These are phyloP conservation scores for Starmerella apicola DNA, from an alignment of 805 yeast species.

Conservation along the genomic window DNA sequence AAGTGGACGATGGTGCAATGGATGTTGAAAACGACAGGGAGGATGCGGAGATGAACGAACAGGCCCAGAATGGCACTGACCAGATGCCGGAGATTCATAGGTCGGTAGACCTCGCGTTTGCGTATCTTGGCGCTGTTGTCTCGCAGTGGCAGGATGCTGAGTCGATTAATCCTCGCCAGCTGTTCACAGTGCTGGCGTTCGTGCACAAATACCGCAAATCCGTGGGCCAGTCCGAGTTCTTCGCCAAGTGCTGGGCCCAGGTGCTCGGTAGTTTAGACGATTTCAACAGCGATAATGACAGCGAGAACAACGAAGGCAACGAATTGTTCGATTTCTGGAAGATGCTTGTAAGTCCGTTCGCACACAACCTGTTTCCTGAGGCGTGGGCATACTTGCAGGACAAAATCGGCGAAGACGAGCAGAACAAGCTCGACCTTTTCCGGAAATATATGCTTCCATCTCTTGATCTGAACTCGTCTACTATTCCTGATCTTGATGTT, in stretches of 20 bases:
- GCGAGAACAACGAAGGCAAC: background rate
- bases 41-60: background rate
- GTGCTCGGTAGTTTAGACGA: no score
- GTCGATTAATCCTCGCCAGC: background rate
- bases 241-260: background rate
- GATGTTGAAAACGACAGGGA: background rate
- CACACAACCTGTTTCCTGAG: conserved; percentile 6
- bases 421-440: conserved; percentile 6
- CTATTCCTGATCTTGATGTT: background rate
- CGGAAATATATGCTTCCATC: conserved; percentile 16
- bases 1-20: background rate
- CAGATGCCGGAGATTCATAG: background rate
- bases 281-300: no score
- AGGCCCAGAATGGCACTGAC: background rate
- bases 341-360: background rate
- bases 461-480: conserved; percentile 6
- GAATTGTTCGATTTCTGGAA: background rate
- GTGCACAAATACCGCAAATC: background rate
- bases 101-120: background rate
- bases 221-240: conserved; percentile 1
- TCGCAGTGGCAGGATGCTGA: no score
- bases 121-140: background rate
- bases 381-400: conserved; percentile 5
- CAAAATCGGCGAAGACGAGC: background rate
- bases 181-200: background rate